These are phyloP conservation scores for Penicillium egyptiacum DNA, from an alignment of 495 filamentous ascomycete genomes.

Conservation along the genomic window DNA sequence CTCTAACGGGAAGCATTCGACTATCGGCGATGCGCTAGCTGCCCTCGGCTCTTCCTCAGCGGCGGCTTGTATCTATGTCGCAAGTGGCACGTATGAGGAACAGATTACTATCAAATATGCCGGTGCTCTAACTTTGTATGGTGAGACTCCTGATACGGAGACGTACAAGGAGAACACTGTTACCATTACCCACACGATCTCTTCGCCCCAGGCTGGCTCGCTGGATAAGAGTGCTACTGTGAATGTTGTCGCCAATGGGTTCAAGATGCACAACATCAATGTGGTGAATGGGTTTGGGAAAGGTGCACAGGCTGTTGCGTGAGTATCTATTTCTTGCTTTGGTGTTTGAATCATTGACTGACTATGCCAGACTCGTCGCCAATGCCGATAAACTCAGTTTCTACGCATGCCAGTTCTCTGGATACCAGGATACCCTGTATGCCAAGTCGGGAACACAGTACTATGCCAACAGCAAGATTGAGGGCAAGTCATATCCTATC, in stretches of 20 bases:
- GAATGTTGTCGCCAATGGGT: constrained; percentile 48
- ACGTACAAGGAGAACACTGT: constrained; percentile 59
- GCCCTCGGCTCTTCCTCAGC: constrained; percentile 26
- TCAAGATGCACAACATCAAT: constrained; percentile 65
- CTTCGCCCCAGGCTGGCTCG: constrained; percentile 46
- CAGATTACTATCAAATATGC: constrained; percentile 52
- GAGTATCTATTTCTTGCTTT: constrained; percentile 7
- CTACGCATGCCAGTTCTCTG: constrained; percentile 58
- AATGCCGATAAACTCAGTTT: constrained; percentile 54
- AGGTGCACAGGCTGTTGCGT: constrained; percentile 40
- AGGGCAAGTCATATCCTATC: constrained; percentile 38
- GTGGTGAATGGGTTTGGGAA: constrained; percentile 51
- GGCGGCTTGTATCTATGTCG: constrained; percentile 35
- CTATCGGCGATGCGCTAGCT: constrained; percentile 27
- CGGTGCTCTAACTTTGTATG: constrained; percentile 44
- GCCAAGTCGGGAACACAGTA: constrained; percentile 58
- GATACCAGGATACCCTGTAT: constrained; percentile 66
- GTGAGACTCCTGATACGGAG: constrained; percentile 56
- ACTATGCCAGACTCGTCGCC: constrained; percentile 40
- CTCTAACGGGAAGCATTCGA: constrained; percentile 26
- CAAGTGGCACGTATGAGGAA: constrained; percentile 48
- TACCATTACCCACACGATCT: constrained; percentile 55
- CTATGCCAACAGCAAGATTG: constrained; percentile 56
- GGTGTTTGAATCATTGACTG: background rate
- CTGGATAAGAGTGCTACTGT: constrained; percentile 55